A percentile compares a stretch with the other conserved stretches of the same genome.
Evolutionary conservation across 169 alveolate species (phyloP).

Genomic region (Plasmodium vinckei): DNA sequence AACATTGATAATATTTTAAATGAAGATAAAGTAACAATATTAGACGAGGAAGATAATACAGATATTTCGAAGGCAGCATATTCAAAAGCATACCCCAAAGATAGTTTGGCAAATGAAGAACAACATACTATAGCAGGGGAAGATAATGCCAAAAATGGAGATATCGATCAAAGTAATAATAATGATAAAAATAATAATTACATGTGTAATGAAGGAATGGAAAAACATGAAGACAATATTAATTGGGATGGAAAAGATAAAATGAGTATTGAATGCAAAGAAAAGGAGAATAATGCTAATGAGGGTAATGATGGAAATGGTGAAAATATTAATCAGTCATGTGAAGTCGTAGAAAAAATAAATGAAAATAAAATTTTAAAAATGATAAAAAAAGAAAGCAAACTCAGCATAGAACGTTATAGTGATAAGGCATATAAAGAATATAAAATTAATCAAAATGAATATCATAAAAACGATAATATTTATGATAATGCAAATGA

Average conservation of each 20-base stretch:
- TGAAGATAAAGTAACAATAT: conserved; percentile 6
- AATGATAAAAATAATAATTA: not conserved
- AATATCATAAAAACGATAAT: not conserved
- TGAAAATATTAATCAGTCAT: too few relatives aligned
- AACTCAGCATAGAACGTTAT: too few relatives aligned
- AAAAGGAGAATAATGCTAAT: not conserved
- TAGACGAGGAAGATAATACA: not conserved
- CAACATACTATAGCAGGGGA: not conserved
- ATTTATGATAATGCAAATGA: conserved; percentile 4
- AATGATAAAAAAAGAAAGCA: too few relatives aligned
- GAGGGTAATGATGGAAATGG: not conserved
- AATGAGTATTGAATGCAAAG: not conserved
- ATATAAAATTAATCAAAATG: too few relatives aligned
- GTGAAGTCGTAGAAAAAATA: too few relatives aligned
- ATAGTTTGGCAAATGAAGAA: not conserved
- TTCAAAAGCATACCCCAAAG: not conserved
- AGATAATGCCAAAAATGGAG: not conserved
- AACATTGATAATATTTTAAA: conserved; percentile 15
- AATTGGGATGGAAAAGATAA: conserved; percentile 19
- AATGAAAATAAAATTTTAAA: too few relatives aligned
- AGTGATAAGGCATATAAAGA: too few relatives aligned
- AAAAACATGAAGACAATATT: not conserved
- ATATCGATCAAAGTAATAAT: not conserved
- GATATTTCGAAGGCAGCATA: conserved; percentile 2
- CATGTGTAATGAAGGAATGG: not conserved